Conservation (phyloP, 2,329 filamentous ascomycete genomes). For the Epichloe uncinata region DNA sequence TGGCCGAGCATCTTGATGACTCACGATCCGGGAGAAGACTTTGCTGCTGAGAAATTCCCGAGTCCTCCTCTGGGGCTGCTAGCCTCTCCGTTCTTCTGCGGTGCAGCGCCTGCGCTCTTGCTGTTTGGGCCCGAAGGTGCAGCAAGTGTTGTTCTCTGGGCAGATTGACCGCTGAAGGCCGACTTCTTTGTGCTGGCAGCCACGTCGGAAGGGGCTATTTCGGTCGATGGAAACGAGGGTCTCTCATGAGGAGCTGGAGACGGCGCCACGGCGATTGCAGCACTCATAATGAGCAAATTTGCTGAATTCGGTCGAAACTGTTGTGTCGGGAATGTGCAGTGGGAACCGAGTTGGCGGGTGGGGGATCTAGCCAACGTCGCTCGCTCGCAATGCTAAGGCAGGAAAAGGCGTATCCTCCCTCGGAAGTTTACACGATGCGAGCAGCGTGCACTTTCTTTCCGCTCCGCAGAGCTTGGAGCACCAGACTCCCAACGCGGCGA, state of each 20-base stretch:
- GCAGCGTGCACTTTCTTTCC: background rate
- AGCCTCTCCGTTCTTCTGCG: constrained; percentile 37
- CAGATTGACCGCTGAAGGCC: constrained; percentile 24
- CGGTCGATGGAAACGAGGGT: constrained; percentile 39
- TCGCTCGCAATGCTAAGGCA: background rate
- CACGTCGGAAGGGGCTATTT: constrained; percentile 12
- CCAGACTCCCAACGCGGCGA: background rate
- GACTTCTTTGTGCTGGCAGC: constrained; percentile 2
- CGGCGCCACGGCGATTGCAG: constrained; percentile 55
- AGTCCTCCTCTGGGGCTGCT: constrained; percentile 36
- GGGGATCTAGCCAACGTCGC: background rate
- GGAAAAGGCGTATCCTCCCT: no score
- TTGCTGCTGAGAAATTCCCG: constrained; percentile 24
- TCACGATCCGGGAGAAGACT: constrained; percentile 49
- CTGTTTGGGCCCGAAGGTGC: constrained; percentile 13
- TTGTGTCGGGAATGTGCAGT: background rate
- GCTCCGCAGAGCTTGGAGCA: no score
- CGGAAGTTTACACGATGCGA: background rate
- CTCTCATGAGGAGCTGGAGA: constrained; percentile 55
- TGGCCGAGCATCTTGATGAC: constrained; percentile 15
- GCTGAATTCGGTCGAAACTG: background rate
- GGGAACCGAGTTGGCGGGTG: background rate
- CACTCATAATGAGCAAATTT: constrained; percentile 41
- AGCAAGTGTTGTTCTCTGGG: constrained; percentile 27
- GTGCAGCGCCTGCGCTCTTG: constrained; percentile 25